A percentile compares a stretch with the other conserved stretches of the same genome.
phyloP scores from a whole-genome alignment of 164 flowering plant genomes.

The Kingdonia uniflora region DNA sequence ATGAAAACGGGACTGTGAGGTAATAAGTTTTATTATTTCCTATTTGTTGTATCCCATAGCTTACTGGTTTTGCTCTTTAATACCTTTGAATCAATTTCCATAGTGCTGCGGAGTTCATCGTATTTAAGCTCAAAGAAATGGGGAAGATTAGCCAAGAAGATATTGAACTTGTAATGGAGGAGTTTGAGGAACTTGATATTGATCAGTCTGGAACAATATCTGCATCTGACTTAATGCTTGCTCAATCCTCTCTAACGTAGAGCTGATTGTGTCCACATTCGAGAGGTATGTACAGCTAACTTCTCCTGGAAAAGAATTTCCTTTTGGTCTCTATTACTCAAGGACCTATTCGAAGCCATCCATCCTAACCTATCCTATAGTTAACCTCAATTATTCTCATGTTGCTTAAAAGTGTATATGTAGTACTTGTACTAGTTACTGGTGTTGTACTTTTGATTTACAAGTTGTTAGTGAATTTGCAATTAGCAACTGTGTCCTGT shows the following conservation, averaged over 20 bases:
- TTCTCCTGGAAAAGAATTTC: too few relatives aligned
- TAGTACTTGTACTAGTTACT: too few relatives aligned
- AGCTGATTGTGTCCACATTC: neutral
- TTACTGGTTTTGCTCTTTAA: too few relatives aligned
- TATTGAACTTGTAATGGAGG: slow-evolving; percentile 41
- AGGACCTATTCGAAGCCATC: too few relatives aligned
- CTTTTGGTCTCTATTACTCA: too few relatives aligned
- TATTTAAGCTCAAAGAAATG: slow-evolving; percentile 79
- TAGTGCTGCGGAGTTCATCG: slow-evolving; percentile 67
- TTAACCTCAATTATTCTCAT: too few relatives aligned
- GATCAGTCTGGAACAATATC: slow-evolving; percentile 76
- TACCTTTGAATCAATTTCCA: neutral
- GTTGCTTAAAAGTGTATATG: too few relatives aligned
- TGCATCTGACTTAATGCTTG: slow-evolving; percentile 36
- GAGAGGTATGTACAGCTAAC: too few relatives aligned
- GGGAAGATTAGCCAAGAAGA: slow-evolving; percentile 70
- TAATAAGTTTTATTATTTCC: slow-evolving; percentile 10
- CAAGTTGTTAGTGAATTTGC: too few relatives aligned
- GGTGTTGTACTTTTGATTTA: too few relatives aligned
- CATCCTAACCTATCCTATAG: too few relatives aligned
- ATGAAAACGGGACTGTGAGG: slow-evolving; percentile 53
- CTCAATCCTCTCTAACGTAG: slow-evolving; percentile 21
- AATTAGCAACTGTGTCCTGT: too few relatives aligned
- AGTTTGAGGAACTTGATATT: slow-evolving; percentile 52
- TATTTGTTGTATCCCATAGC: neutral